These are phyloP conservation scores for Fusarium verrucosum DNA, from an alignment of 2,329 filamentous ascomycete genomes.

Conservation along the genomic window DNA sequence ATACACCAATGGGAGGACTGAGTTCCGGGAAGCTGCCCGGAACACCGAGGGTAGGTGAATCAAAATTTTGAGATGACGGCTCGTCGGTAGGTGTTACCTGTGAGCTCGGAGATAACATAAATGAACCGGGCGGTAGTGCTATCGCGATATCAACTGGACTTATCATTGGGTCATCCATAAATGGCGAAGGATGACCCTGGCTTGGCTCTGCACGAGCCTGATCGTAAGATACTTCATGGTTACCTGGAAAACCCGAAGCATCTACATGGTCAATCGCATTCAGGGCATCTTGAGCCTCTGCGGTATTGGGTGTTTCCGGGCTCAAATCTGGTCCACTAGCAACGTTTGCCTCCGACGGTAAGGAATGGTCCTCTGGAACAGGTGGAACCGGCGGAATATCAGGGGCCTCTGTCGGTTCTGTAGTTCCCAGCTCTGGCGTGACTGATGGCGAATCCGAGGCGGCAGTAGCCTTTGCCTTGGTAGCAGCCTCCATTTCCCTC, in stretches of 20 bases:
- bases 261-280: conserved; percentile 23
- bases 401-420: conserved; percentile 17
- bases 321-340: conserved; percentile 1
- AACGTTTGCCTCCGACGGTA: conserved; percentile 1
- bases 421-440: conserved; percentile 28
- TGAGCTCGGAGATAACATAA: conserved; percentile 27
- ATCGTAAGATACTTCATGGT: conserved; percentile 14
- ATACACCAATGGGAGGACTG: conserved; percentile 51
- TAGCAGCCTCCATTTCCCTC: conserved; percentile 60
- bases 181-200: conserved; percentile 28
- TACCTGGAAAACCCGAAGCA: conserved; percentile 7
- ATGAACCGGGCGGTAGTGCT: conserved; percentile 38
- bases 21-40: conserved; percentile 68
- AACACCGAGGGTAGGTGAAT: conserved; percentile 74
- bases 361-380: conserved; percentile 26
- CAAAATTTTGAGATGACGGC: conserved; percentile 47
- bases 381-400: conserved; percentile 40
- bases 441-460: conserved; percentile 24
- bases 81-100: conserved; percentile 19
- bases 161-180: conserved; percentile 34
- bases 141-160: conserved; percentile 36
- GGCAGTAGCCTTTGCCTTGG: conserved; percentile 52
- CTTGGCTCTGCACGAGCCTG: conserved; percentile 16
- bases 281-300: conserved; percentile 29
- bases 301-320: not conserved